Evolutionary conservation across 2,329 filamentous ascomycete species (phyloP), one percentile per base, ranked within the genome.

Genomic region (Monilinia aucupariae): DNA sequence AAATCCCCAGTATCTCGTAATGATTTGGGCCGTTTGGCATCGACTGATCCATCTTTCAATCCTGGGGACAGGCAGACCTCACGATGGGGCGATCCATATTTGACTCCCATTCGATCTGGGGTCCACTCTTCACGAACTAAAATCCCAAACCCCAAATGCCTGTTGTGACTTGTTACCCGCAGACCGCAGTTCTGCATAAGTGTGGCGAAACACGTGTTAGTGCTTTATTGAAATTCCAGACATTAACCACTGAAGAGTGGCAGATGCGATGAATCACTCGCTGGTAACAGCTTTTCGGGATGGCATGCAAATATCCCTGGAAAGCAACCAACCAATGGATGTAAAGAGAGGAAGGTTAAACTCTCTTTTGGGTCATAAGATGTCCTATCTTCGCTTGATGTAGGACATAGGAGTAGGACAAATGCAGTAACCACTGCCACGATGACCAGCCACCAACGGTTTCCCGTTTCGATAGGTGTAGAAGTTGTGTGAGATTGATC

Each of bases 41-140:
- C 17, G 17, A 51, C 39, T 51, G 47, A 53, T 52, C 22, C 58
- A 60, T 60, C 15, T 13, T 59, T 5, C n/a, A 47, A 56, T 22
- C 27, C 39, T 47, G 53, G 45, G 32, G 55, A 37, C 27, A 25
- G 25, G 20, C n/a, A 25, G 20, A 45, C 8, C 17, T 59, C 32
- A 34, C 32, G 52, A 17, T 60, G 34, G 34, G 27, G 32, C 17
- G 15, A 39, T 49, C 22, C 25, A 15, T 51, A 37, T 55, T 55
- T 37, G 34, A 55, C 45, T 27, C 15, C 30, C 43, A n/a, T 51
- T 37, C n/a, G 27, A 30, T 43, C 30, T 30, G 10, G 45, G 43
- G n/a, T 22, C 34, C 47, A 59, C 56, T 59, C 47, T 49, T 59
- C 6, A 25, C 20, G n/a, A 22, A 20, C 10, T 50, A 22, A 25